phyloP scores from a whole-genome alignment of 73 alveolate genomes.

The Strombidium stylifer region DNA sequence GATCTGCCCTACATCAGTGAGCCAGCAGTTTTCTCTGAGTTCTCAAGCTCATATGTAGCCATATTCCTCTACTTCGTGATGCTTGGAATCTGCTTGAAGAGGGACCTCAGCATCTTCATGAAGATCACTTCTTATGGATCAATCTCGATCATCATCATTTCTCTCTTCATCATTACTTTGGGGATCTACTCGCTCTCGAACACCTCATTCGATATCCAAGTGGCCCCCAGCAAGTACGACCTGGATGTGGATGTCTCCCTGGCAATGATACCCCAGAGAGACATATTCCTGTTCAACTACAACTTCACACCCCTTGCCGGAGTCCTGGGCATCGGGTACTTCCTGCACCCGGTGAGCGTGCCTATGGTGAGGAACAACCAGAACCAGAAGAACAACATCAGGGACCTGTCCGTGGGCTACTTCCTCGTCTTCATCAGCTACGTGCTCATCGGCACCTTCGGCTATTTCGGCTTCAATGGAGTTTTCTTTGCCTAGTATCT shows the following conservation, averaged over 20 bases:
- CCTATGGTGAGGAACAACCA: conserved; percentile 70
- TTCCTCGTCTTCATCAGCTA: conserved; percentile 55
- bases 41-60: not conserved
- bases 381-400: conserved; percentile 58
- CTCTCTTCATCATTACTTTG: conserved; percentile 43
- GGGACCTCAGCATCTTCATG: conserved; percentile 50
- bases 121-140: conserved; percentile 64
- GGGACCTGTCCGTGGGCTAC: conserved; percentile 72
- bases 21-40: not conserved
- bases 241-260: too few relatives aligned
- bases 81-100: not conserved
- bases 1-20: not conserved
- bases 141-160: conserved; percentile 49
- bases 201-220: too few relatives aligned
- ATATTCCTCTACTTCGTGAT: not conserved
- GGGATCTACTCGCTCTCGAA: conserved; percentile 39
- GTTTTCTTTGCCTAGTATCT: not conserved
- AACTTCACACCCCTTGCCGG: conserved; percentile 52
- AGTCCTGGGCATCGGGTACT: conserved; percentile 57
- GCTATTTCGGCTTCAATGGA: conserved; percentile 61
- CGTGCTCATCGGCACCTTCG: conserved; percentile 54
- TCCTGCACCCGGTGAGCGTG: conserved; percentile 64
- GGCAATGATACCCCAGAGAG: too few relatives aligned
- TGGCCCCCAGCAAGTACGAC: too few relatives aligned
- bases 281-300: conserved; percentile 49